Conservation (phyloP, 345 rosid species). For the Dipteronia sinensis region DNA sequence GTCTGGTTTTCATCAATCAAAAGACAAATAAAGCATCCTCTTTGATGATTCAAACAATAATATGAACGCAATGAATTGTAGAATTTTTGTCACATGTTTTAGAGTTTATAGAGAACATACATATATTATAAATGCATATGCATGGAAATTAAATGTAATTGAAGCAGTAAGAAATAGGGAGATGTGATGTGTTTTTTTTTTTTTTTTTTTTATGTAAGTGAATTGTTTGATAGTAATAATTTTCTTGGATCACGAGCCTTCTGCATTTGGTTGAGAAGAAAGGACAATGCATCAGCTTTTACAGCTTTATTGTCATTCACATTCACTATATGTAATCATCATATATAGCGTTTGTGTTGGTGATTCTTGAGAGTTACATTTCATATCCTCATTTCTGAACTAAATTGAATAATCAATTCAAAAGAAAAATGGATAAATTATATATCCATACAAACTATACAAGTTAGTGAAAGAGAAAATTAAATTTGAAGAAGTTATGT, state of each 20-base stretch:
- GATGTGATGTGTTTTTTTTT: too few species aligned
- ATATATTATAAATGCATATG: not conserved
- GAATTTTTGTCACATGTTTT: slow-evolving; percentile 8
- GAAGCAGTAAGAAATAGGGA: not conserved
- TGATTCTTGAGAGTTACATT: too few species aligned
- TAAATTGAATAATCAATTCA: too few species aligned
- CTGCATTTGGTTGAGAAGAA: not conserved
- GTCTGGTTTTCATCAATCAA: not conserved
- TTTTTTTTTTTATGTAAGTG: not conserved
- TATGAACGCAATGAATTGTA: too few species aligned
- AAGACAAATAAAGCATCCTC: not conserved
- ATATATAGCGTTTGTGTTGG: not conserved
- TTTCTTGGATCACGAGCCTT: slow-evolving; percentile 24
- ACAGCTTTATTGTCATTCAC: not conserved
- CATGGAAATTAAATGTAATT: not conserved
- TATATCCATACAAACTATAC: too few species aligned
- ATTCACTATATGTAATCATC: too few species aligned
- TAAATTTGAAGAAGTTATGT: too few species aligned
- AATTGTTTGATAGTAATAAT: not conserved
- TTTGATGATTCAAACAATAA: not conserved
- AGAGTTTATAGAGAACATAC: not conserved
- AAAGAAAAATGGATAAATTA: too few species aligned
- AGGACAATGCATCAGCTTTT: not conserved
- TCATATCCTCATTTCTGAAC: too few species aligned
- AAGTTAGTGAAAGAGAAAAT: too few species aligned